A percentile compares a stretch with the other conserved stretches of the same genome.
phyloP scores from a whole-genome alignment of 495 filamentous ascomycete genomes.

The Daldinia decipiens region DNA sequence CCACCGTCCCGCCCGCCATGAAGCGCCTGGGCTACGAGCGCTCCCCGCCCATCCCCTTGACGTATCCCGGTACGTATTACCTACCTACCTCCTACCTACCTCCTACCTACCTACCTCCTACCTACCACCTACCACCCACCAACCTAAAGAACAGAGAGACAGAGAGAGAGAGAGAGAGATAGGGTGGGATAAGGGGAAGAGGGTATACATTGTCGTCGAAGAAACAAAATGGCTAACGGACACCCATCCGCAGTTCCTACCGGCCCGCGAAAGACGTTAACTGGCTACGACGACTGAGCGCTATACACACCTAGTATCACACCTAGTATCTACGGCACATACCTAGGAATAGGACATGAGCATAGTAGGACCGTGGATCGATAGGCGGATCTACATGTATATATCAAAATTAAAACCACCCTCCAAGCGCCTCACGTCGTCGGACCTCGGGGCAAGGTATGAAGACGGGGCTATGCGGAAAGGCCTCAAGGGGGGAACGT shows the following conservation, averaged over 20 bases:
- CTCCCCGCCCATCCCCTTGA: constrained; percentile 77
- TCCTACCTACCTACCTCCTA: too few relatives aligned
- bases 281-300: constrained; percentile 78
- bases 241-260: constrained; percentile 68
- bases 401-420: constrained; percentile 27
- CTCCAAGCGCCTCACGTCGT: constrained; percentile 7
- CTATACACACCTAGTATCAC: constrained; percentile 5
- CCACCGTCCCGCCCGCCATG: constrained; percentile 75
- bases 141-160: too few relatives aligned
- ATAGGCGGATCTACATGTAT: constrained; percentile 39
- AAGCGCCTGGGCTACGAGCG: constrained; percentile 74
- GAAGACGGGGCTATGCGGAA: background rate
- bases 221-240: constrained; percentile 34
- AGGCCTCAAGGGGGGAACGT: background rate
- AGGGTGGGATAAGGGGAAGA: too few relatives aligned
- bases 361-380: background rate
- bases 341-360: background rate
- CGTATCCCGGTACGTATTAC: constrained; percentile 83
- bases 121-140: too few relatives aligned
- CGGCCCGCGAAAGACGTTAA: constrained; percentile 74
- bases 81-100: too few relatives aligned
- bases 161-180: too few relatives aligned
- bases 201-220: too few relatives aligned
- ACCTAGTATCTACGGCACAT: background rate
- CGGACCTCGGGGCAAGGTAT: background rate